phyloP scores from a whole-genome alignment of 441 rosid genomes.

The Manihot esculenta region DNA sequence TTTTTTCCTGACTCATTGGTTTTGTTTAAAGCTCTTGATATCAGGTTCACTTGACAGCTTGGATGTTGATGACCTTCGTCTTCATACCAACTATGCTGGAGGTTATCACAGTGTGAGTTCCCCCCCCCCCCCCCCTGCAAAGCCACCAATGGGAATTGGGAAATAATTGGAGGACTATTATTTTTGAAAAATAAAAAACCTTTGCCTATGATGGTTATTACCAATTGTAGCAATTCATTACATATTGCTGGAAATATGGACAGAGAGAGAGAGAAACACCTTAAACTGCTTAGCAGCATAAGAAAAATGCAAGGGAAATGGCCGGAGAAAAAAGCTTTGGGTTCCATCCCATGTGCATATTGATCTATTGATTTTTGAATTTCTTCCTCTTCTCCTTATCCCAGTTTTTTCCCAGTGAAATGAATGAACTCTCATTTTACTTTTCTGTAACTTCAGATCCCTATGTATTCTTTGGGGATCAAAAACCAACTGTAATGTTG shows the following conservation, averaged over 20 bases:
- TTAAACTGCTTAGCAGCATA: too few species aligned
- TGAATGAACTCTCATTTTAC: background rate
- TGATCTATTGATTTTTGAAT: background rate
- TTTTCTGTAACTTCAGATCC: background rate
- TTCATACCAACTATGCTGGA: conserved; percentile 79
- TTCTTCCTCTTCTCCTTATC: background rate
- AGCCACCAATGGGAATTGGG: background rate
- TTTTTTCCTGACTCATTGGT: conserved; percentile 9
- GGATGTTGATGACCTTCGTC: conserved; percentile 91
- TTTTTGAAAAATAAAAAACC: too few species aligned
- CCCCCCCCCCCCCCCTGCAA: conserved; percentile 7
- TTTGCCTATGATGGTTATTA: background rate
- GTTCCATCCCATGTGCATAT: background rate
- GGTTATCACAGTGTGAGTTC: conserved; percentile 80
- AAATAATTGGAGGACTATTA: background rate
- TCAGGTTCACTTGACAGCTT: conserved; percentile 96
- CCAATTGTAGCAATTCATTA: background rate
- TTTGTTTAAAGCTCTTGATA: conserved; percentile 76
- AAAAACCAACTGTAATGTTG: background rate
- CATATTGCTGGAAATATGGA: background rate
- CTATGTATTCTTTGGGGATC: background rate
- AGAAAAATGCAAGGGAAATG: background rate
- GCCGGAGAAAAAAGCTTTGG: background rate
- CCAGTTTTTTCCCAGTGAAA: background rate
- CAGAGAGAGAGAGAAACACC: background rate